Base-by-base conservation (phyloP, 768 basidiomycete genomes). In the Roridomyces roridus region DNA sequence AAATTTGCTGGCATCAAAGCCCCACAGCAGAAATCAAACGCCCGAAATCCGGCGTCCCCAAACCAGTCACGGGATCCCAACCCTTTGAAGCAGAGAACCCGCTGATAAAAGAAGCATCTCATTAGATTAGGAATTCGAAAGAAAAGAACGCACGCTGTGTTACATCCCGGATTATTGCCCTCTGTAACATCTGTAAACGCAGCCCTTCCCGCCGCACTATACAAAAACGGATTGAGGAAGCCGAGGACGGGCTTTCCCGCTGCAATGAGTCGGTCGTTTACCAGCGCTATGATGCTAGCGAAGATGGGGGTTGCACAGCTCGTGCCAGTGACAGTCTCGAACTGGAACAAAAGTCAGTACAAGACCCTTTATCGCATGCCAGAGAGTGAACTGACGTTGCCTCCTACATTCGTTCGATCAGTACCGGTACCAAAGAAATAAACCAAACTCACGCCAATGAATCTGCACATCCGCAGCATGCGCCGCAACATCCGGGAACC, bases 281-380 rank as follows among this genome's bases (percentile, higher is more conserved):
- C 60, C 60, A 80, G 72, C 2, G 77, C 66, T 20, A 81, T 62
- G 48, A 81, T 66, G 41, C 70, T 70, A 0, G 79, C 73, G 54
- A 83, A 77, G 3, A 77, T 72, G 1, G 81, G 81, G 9, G 73
- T 35, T 0, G 79, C n/a, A 6, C 74, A 73, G 9, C 79, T 80
- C 5, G 81, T 83, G 35, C 82, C 83, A 2, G 46, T 65, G 26
- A 74, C 64, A 2, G 46, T 35, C 18, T 5, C 17, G 15, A 53
- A 0, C 48, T 50, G 35, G 41, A n/a, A 26, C 24, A 9, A 26
- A 34, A 39, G 21, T 24, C 26, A 24, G n/a, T 10, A 11, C 10
- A 7, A 21, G n/a, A 6, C n/a, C n/a, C n/a, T n/a, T n/a, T n/a
- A n/a, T n/a, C n/a, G n/a, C n/a, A n/a, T n/a, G n/a, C n/a, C n/a